A percentile compares a stretch with the other conserved stretches of the same genome.
Conservation (phyloP, 768 basidiomycete species). For the Tephrocybe sp. region DNA sequence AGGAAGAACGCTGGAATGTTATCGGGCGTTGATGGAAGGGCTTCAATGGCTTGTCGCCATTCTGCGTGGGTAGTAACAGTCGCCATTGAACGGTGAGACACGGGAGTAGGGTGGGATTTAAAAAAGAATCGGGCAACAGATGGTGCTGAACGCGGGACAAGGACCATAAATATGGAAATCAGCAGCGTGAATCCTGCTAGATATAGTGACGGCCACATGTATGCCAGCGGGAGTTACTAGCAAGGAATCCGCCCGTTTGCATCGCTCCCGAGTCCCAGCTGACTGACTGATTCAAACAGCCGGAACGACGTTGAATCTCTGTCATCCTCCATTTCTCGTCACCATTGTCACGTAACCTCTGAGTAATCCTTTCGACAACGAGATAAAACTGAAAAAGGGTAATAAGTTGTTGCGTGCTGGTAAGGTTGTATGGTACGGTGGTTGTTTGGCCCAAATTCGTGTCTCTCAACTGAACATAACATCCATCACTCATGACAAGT, state of each 20-base stretch:
- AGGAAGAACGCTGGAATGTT: conserved; percentile 78
- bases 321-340: conserved; percentile 4
- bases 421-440: no score
- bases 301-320: not conserved
- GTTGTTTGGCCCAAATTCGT: not conserved
- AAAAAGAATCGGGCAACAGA: not conserved
- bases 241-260: not conserved
- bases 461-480: not conserved
- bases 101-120: not conserved
- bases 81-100: conserved; percentile 1
- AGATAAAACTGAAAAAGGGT: not conserved
- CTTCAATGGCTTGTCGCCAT: conserved; percentile 53
- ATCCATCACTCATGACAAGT: conserved; percentile 23
- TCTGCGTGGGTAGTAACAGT: conserved; percentile 35
- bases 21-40: conserved; percentile 53
- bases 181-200: conserved; percentile 5
- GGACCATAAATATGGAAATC: conserved; percentile 4
- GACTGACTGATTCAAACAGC: not conserved
- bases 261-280: not conserved
- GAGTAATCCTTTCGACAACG: not conserved
- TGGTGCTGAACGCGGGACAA: not conserved
- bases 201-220: conserved; percentile 4
- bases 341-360: not conserved
- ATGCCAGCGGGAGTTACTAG: not conserved
- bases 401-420: no score